Evolutionary conservation across 1,284 basidiomycete species (phyloP).

Genomic region (Apiotrichum laibachii): DNA sequence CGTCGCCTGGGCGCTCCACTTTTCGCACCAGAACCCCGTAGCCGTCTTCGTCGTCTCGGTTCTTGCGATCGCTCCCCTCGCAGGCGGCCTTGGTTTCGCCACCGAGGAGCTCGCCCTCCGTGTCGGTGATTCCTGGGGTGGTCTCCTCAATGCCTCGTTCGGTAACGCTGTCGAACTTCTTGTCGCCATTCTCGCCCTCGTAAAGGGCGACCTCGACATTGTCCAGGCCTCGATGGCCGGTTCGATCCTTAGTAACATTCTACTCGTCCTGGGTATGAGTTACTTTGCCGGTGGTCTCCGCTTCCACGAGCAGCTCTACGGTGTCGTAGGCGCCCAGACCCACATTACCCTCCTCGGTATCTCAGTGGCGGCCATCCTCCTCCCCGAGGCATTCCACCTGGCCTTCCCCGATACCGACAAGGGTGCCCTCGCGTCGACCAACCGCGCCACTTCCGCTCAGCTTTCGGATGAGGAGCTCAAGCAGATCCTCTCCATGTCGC

Average conservation of each 20-base stretch:
- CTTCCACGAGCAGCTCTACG: slow-evolving; percentile 64
- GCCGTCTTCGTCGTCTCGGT: slow-evolving; percentile 72
- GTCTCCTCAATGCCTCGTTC: slow-evolving; percentile 54
- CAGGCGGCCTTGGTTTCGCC: slow-evolving; percentile 53
- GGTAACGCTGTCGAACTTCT: slow-evolving; percentile 56
- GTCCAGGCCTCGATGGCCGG: slow-evolving; percentile 71
- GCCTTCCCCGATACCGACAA: slow-evolving; percentile 38
- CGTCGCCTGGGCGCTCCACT: slow-evolving; percentile 68
- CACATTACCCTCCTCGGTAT: slow-evolving; percentile 76
- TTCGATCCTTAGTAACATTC: slow-evolving; percentile 62
- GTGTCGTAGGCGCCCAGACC: slow-evolving; percentile 68
- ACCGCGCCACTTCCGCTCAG: neutral
- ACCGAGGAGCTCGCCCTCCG: slow-evolving; percentile 55
- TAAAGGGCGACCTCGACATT: slow-evolving; percentile 73
- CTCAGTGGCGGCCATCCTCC: slow-evolving; percentile 65
- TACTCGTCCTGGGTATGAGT: slow-evolving; percentile 77
- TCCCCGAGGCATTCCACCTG: slow-evolving; percentile 67
- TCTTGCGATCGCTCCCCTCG: slow-evolving; percentile 52
- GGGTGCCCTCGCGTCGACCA: slow-evolving; percentile 5
- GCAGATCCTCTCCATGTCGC: slow-evolving; percentile 51
- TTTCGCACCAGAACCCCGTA: slow-evolving; percentile 58
- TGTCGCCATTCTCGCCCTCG: slow-evolving; percentile 70
- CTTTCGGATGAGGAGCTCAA: slow-evolving; percentile 29
- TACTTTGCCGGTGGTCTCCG: slow-evolving; percentile 57
- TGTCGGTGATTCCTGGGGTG: slow-evolving; percentile 53